Percentiles rank a stretch among this genome's conserved stretches.
These are phyloP conservation scores for Letharia lupina DNA, from an alignment of 495 filamentous ascomycete genomes.

Conservation along the genomic window DNA sequence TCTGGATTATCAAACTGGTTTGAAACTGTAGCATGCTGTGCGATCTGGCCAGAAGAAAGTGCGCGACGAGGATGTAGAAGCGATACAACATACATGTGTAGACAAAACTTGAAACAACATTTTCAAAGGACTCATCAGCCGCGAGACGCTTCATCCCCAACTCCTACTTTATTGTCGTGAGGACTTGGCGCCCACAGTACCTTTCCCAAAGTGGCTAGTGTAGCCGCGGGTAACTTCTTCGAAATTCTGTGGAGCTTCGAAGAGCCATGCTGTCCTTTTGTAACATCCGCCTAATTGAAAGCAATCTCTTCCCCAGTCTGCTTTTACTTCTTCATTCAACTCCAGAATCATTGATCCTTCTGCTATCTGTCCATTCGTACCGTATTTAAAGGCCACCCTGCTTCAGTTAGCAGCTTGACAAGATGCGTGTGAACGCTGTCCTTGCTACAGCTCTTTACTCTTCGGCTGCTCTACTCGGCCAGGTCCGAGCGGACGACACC, in stretches of 20 bases:
- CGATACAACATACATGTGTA: not conserved
- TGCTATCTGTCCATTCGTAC: not conserved
- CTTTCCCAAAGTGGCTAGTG: slow-evolving; percentile 14
- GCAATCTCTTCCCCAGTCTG: not conserved
- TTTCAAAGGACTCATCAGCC: not conserved
- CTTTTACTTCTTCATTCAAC: slow-evolving; percentile 3
- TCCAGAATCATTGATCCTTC: not conserved
- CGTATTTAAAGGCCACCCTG: slow-evolving; percentile 6
- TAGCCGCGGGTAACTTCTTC: slow-evolving; percentile 11
- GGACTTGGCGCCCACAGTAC: not conserved
- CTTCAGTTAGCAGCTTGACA: slow-evolving; percentile 30
- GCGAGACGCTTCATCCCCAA: not conserved
- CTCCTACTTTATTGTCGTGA: not conserved
- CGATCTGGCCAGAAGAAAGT: not conserved
- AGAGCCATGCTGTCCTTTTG: slow-evolving; percentile 17
- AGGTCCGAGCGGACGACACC: slow-evolving; percentile 61
- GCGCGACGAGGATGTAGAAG: not conserved
- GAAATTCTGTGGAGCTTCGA: slow-evolving; percentile 13
- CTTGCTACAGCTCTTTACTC: slow-evolving; percentile 56
- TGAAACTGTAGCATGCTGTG: not conserved
- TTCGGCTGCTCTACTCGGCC: slow-evolving; percentile 62
- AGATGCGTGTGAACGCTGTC: slow-evolving; percentile 70
- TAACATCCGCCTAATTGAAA: slow-evolving; percentile 17
- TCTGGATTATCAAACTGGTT: not conserved
- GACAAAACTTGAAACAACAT: not conserved